Base-by-base conservation (phyloP, 352 stramenopile species). In the Phytopythium aichiense region DNA sequence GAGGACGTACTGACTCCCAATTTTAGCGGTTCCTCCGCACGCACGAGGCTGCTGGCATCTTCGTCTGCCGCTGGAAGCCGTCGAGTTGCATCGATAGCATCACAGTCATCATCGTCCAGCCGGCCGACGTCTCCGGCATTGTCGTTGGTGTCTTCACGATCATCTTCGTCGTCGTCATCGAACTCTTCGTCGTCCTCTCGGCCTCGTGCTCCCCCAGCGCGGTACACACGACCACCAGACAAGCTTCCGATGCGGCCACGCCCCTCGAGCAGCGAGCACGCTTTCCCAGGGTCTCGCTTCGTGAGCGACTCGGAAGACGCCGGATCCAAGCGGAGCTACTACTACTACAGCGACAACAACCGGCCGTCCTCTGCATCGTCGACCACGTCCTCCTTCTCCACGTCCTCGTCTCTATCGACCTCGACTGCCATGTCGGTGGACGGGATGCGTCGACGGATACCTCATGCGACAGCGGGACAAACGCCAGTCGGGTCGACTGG, bases 1-100 rank as follows among this genome's bases (percentile, higher is more conserved):
- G 79, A 91, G 25, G 79, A 88, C 25, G 72, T 89, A 20, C 64
- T 91, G 0, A 63, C 74, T 9, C 84, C 81, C 25, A 60, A 31
- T 25, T 60, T 60, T 11, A 45, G n/a, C 22, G 51, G 31, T 49
- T 18, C 22, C 7, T 22, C 53, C 0, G 0, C n/a, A 11, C 53
- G 53, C n/a, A n/a, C 9, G 38, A 35, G 20, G 35, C n/a, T 15
- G 16, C 15, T 15, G 18, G 5, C 22, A 16, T 22, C 53, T 11
- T 20, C 53, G 16, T 46, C 53, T 22, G 11, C 13, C 15, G n/a
- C 33, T 5, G n/a, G n/a, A 23, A 46, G 5, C 13, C 53, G 53
- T 6, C 51, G 20, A 16, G 31, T 31, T 3, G 51, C 31, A 2
- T 56, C 60, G 12, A 57, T 54, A 13, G 51, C 58, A 22, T 73